These are phyloP conservation scores for Lolium rigidum DNA, from an alignment of 176 grass and related monocot species.

Conservation along the genomic window DNA sequence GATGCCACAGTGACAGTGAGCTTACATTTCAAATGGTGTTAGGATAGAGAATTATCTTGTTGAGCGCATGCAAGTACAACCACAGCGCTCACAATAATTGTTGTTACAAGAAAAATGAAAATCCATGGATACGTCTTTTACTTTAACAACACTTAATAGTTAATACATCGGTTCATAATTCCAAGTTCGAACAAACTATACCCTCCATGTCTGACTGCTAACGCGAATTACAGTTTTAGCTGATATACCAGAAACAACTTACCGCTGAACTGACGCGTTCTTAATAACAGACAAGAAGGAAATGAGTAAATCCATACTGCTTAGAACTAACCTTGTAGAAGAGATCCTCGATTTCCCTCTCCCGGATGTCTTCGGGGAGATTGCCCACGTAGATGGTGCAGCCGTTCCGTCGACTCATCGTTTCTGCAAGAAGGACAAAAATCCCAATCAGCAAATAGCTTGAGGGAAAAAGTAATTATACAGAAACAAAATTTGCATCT, in stretches of 20 bases:
- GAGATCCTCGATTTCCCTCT: constrained; percentile 85
- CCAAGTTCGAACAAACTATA: not conserved
- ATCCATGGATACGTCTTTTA: not conserved
- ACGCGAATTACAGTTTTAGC: not conserved
- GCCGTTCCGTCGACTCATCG: constrained; percentile 70
- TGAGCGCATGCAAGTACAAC: not conserved
- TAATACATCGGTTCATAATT: not conserved
- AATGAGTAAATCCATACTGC: not conserved
- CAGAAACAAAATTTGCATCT: too few relatives aligned
- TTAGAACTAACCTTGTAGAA: constrained; percentile 73
- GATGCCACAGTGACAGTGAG: not conserved
- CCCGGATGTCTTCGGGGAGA: constrained; percentile 80
- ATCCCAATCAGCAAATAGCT: not conserved
- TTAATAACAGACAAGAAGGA: constrained; percentile 5
- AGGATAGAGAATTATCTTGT: not conserved
- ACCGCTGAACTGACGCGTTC: not conserved
- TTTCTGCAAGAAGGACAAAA: constrained; percentile 35
- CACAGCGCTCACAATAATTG: not conserved
- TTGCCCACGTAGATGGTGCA: constrained; percentile 91
- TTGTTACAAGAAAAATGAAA: not conserved
- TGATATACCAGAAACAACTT: not conserved
- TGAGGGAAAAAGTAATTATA: too few relatives aligned
- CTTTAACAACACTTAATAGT: not conserved
- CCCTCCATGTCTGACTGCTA: not conserved
- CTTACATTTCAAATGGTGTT: not conserved